Percentiles rank a stretch among this genome's conserved stretches.
Evolutionary conservation across 2,329 filamentous ascomycete species (phyloP).

Genomic region (Ophiostoma sp.): DNA sequence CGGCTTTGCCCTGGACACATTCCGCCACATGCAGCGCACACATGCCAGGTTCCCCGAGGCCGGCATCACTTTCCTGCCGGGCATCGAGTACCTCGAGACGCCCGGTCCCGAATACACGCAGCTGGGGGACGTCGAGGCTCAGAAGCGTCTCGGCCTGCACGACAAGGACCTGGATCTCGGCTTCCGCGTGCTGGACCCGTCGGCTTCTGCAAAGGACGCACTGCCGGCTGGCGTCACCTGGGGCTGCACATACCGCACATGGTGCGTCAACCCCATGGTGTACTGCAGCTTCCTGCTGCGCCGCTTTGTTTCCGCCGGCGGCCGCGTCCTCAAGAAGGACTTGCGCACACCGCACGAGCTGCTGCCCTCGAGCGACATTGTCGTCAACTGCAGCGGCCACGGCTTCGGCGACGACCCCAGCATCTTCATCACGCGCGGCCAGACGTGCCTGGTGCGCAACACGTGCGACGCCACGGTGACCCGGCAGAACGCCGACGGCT

Average conservation of each 20-base stretch:
- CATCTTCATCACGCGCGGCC: constrained; percentile 43
- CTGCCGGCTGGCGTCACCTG: constrained; percentile 39
- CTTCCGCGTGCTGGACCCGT: constrained; percentile 36
- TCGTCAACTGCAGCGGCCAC: constrained; percentile 45
- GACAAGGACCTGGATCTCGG: constrained; percentile 35
- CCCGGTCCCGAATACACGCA: constrained; percentile 39
- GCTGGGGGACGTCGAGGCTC: constrained; percentile 31
- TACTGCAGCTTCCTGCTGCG: constrained; percentile 47
- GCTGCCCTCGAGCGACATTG: constrained; percentile 34
- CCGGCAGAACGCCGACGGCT: constrained; percentile 56
- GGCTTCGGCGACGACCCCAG: constrained; percentile 39
- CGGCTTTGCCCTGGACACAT: constrained; percentile 40
- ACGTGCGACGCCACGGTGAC: constrained; percentile 45
- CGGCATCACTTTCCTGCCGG: constrained; percentile 46
- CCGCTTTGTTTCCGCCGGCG: constrained; percentile 38
- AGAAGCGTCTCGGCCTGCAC: constrained; percentile 31
- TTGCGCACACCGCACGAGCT: constrained; percentile 38
- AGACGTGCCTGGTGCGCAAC: constrained; percentile 45
- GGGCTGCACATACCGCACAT: constrained; percentile 50
- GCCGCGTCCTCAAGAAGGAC: constrained; percentile 34
- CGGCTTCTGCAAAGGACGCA: constrained; percentile 30
- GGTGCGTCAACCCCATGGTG: constrained; percentile 51
- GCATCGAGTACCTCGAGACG: constrained; percentile 49
- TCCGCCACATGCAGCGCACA: constrained; percentile 39
- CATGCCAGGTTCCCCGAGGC: constrained; percentile 34